Evolutionary conservation across 208 protist species (phyloP).

Genomic region (Paratrypanosoma confusum): DNA sequence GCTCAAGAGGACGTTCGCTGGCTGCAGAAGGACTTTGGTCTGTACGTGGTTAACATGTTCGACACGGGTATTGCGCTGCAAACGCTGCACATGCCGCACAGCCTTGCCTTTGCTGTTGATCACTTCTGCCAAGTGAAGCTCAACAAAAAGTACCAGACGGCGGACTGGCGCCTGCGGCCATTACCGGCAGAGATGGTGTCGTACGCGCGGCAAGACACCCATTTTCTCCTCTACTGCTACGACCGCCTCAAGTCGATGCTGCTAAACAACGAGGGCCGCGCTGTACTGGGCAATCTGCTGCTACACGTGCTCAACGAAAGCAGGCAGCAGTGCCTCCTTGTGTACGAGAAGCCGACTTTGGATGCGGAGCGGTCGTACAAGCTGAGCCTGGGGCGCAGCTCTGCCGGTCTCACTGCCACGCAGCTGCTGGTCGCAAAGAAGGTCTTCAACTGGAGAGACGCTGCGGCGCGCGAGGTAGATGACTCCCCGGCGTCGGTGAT

Average conservation of each 20-base stretch:
- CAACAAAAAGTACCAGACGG: conserved; percentile 97
- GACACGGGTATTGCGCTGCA: conserved; percentile 96
- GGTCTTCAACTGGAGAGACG: conserved; percentile 81
- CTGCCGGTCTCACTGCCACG: conserved; percentile 41
- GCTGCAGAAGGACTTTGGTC: conserved; percentile 97
- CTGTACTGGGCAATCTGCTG: conserved; percentile 74
- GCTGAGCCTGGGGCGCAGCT: conserved; percentile 50
- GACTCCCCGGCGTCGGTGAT: conserved; percentile 76
- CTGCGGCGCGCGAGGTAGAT: conserved; percentile 59
- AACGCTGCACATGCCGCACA: conserved; percentile 83
- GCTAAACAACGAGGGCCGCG: conserved; percentile 64
- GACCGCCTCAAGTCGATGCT: conserved; percentile 80
- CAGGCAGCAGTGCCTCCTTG: conserved; percentile 66
- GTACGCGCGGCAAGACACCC: conserved; percentile 97
- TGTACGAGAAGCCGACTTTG: conserved; percentile 89
- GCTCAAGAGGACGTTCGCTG: conserved; percentile 94
- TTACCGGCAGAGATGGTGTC: conserved; percentile 94
- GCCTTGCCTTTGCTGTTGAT: conserved; percentile 91
- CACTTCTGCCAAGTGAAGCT: conserved; percentile 90
- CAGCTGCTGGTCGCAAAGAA: conserved; percentile 54
- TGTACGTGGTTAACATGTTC: conserved; percentile 98
- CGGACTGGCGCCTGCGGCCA: conserved; percentile 97
- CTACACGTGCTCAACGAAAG: conserved; percentile 75
- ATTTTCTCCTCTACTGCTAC: conserved; percentile 97
- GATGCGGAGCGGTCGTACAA: conserved; percentile 65